Evolutionary conservation across 2,329 filamentous ascomycete species (phyloP), one percentile per base, ranked within the genome.

Genomic region (Orbilia brochopaga): DNA sequence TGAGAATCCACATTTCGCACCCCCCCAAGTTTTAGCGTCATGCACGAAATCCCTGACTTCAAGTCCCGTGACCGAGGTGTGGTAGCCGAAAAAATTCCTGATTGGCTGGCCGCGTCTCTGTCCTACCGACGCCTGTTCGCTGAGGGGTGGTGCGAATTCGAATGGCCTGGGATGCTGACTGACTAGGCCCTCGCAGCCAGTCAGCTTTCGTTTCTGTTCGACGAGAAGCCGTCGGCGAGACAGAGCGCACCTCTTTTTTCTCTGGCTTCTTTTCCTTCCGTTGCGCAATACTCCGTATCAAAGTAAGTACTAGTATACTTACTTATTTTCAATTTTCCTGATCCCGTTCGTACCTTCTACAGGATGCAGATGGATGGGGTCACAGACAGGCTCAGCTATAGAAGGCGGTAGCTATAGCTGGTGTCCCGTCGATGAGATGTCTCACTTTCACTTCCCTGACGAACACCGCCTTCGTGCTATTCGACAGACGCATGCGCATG

Each of bases 41-140:
- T 72, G 67, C 67, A 72, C 48, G 15, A 65, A 55, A 72, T 72
- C 67, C 67, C 67, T 72, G 67, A 72, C 67, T 46, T 72, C 55
- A 72, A 72, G 67, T 72, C 67, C 67, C 67, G 67, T 72, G 67
- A 72, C 51, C 51, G 11, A 3, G 42, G 67, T 72, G 67, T 72
- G 67, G 67, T 23, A 72, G 67, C 50, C 40, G 50, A 54, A 55
- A 72, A 72, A 72, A 64, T 24, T 50, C 19, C 15, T 72, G 67
- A 72, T 72, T 72, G 67, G 67, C 24, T 54, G 15, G 21, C 42
- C 7, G 30, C 27, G 21, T 48, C 27, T 60, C 60, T 65, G 42
- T 65, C 48, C 52, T 56, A 65, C 67, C 55, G 67, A 72, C 60
- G 62, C 32, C 51, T 55, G 58, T 46, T 37, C 30, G 44, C 46